A percentile compares a stretch with the other conserved stretches of the same genome.
Conservation (phyloP, 805 yeast species). For the Nematodospora valgi region DNA sequence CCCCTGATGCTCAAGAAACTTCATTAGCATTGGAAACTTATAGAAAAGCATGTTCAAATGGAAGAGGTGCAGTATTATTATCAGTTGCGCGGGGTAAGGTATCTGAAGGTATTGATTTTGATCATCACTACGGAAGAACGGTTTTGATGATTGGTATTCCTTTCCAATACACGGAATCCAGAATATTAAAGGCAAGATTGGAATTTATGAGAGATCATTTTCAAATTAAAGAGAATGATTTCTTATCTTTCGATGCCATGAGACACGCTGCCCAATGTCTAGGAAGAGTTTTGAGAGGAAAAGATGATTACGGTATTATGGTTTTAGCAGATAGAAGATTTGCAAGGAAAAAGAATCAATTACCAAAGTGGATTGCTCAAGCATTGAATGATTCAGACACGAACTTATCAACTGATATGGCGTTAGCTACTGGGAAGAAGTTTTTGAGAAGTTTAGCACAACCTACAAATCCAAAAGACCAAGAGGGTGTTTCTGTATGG, state of each 20-base stretch:
- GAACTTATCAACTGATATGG: slow-evolving; percentile 95
- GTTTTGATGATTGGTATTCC: slow-evolving; percentile 99
- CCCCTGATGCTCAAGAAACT: slow-evolving; percentile 99
- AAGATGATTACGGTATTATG: slow-evolving; percentile 98
- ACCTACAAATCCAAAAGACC: slow-evolving; percentile 84
- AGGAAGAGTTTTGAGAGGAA: slow-evolving; percentile 96
- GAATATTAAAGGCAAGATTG: slow-evolving; percentile 89
- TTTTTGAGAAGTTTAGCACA: slow-evolving; percentile 92
- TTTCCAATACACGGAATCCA: slow-evolving; percentile 96
- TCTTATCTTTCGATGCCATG: slow-evolving; percentile 97
- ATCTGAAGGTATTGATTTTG: slow-evolving; percentile 98
- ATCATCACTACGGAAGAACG: slow-evolving; percentile 96
- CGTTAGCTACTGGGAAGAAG: slow-evolving; percentile 89
- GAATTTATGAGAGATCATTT: slow-evolving; percentile 92
- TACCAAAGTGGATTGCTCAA: slow-evolving; percentile 97
- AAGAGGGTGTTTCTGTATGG: slow-evolving; percentile 95
- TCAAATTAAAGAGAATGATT: slow-evolving; percentile 91
- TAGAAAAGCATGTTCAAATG: slow-evolving; percentile 94
- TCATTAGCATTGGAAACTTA: slow-evolving; percentile 93
- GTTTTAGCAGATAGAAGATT: slow-evolving; percentile 94
- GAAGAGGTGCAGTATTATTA: slow-evolving; percentile 92
- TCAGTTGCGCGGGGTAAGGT: slow-evolving; percentile 99
- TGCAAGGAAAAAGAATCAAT: slow-evolving; percentile 75
- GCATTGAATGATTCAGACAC: slow-evolving; percentile 89
- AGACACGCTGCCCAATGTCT: slow-evolving; percentile 99